Base-by-base conservation (phyloP, 306 rosid genomes). In the Fragaria vesca region DNA sequence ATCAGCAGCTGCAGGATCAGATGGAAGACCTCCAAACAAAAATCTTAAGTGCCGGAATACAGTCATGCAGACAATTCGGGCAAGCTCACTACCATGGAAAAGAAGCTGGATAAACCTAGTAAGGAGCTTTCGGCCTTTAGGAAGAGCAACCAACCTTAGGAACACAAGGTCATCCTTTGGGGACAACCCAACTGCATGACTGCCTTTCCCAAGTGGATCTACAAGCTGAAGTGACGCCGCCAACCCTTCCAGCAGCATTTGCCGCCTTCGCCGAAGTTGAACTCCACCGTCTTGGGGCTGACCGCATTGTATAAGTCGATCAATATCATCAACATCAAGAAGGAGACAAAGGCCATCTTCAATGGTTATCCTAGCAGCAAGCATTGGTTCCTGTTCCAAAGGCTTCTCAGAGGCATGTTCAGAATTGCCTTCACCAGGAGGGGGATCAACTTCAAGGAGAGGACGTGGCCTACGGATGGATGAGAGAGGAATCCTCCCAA, bases 401-500 rank as follows among this genome's bases (percentile, higher is more conserved):
- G 99, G 97, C 85, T 88, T 91, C 82, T 90, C 98, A 43, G 93
- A 73, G 80, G 76, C 82, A 76, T 91, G 96, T 57, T 91, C 94
- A 13, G 86, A 58, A 67, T 82, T 81, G 20, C 88, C 88, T 69
- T 81, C 83, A 73, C 82, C 85, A 47, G 89, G 84, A 17, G 98
- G 96, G 69, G 97, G 91, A 58, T 93, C 99, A 75, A 93, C 96
- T 86, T 96, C 99, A 69, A 96, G 88, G 47, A 96, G 99, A 42
- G 99, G 97, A 36, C 97, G 98, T 42, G 99, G 99, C 86, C 99
- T 88, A 48, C 96, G 98, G 72, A 96, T 91, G 66, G 98, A 96
- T 47, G 97, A 88, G 71, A 96, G 89, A 12, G 99, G 98, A 84
- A 96, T 87, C 80, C 99, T 89, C 76, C 99, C 99, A 66, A 93